phyloP scores from a whole-genome alignment of 2,329 filamentous ascomycete species.

The Diaporthe batatas region DNA sequence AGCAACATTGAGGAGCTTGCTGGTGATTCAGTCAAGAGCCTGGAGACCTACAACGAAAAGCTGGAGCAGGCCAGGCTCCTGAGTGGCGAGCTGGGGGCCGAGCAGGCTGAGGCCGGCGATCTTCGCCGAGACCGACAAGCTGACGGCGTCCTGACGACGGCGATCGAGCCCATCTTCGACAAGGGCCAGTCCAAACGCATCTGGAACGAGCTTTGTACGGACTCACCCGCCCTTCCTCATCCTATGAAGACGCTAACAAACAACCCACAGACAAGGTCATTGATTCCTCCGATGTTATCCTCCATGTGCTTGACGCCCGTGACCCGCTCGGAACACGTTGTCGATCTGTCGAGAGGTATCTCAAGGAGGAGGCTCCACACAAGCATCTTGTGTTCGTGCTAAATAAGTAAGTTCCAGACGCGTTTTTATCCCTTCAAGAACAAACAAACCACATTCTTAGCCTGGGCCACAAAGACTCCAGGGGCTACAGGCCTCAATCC shows the following conservation, averaged over 20 bases:
- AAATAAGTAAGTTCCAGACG: slow-evolving; percentile 70
- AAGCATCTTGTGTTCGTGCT: slow-evolving; percentile 93
- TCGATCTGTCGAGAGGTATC: slow-evolving; percentile 91
- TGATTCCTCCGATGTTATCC: slow-evolving; percentile 93
- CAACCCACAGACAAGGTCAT: slow-evolving; percentile 81
- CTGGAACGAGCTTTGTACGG: slow-evolving; percentile 86
- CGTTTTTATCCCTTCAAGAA: too few relatives aligned
- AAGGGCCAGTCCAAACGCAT: slow-evolving; percentile 97
- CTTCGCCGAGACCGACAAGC: slow-evolving; percentile 54
- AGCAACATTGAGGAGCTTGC: slow-evolving; percentile 86
- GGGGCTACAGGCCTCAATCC: too few relatives aligned
- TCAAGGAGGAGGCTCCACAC: slow-evolving; percentile 92
- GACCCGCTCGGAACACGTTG: slow-evolving; percentile 93
- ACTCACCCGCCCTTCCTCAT: not conserved
- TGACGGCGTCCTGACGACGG: slow-evolving; percentile 67
- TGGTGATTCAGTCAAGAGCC: slow-evolving; percentile 81
- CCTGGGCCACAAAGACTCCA: too few relatives aligned
- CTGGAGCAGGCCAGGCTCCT: slow-evolving; percentile 83
- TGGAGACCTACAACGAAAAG: slow-evolving; percentile 85
- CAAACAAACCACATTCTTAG: too few relatives aligned
- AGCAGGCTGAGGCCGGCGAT: slow-evolving; percentile 60
- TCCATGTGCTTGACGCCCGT: slow-evolving; percentile 93
- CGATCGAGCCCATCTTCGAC: slow-evolving; percentile 88
- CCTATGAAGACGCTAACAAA: slow-evolving; percentile 36
- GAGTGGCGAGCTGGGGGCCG: slow-evolving; percentile 75